These are phyloP conservation scores for Phytophthora macrochlamydospora DNA, from an alignment of 352 stramenopile species.

Conservation along the genomic window DNA sequence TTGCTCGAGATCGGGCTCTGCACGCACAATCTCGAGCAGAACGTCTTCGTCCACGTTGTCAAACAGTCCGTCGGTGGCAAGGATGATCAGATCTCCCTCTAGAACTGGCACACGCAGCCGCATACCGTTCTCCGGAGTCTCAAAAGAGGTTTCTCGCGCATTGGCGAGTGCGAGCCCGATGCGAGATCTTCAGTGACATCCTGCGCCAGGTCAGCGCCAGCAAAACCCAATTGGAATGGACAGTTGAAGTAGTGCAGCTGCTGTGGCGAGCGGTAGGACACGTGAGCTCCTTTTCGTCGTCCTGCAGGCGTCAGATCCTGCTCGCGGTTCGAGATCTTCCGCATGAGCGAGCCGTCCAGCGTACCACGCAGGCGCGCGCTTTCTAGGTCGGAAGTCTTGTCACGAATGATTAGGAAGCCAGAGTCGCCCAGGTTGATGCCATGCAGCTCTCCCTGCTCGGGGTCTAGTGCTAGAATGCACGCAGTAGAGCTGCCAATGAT, in stretches of 20 bases:
- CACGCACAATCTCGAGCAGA: constrained; percentile 72
- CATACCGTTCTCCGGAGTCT: constrained; percentile 90
- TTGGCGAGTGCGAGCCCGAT: constrained; percentile 45
- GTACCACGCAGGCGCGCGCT: constrained; percentile 68
- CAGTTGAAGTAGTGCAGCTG: constrained; percentile 98
- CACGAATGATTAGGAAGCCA: constrained; percentile 83
- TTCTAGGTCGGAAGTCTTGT: constrained; percentile 76
- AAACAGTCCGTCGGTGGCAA: constrained; percentile 97
- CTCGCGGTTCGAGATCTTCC: constrained; percentile 72
- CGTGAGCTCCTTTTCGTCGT: constrained; percentile 75
- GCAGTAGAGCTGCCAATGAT: constrained; percentile 94
- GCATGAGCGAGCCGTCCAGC: constrained; percentile 73
- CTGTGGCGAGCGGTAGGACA: constrained; percentile 95
- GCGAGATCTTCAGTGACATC: constrained; percentile 61
- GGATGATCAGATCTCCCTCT: constrained; percentile 95
- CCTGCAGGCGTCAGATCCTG: constrained; percentile 69
- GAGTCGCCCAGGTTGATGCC: constrained; percentile 96
- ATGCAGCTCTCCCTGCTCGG: constrained; percentile 90
- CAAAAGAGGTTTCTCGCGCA: constrained; percentile 86
- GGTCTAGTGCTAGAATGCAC: constrained; percentile 93
- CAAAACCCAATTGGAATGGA: constrained; percentile 92
- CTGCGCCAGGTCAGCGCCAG: constrained; percentile 46
- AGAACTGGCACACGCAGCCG: constrained; percentile 93
- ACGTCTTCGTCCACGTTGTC: constrained; percentile 94
- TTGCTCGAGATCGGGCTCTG: constrained; percentile 60